phyloP scores from a whole-genome alignment of 2,329 filamentous ascomycete genomes.

The Penicillium sp. region DNA sequence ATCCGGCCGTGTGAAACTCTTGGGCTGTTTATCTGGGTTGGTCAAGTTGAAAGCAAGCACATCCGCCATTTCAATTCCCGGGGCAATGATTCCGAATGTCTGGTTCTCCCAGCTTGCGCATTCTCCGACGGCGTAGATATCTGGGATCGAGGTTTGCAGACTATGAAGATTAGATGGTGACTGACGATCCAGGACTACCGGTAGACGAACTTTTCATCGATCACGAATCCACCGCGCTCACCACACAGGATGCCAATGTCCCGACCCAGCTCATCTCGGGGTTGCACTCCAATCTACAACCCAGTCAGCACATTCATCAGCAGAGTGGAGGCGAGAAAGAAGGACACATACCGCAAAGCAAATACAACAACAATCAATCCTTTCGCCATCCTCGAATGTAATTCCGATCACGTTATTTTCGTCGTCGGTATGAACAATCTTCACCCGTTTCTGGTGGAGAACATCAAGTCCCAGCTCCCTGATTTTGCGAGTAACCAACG shows the following conservation, averaged over 20 bases:
- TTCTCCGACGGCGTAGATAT: slow-evolving; percentile 85
- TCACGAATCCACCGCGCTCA: slow-evolving; percentile 68
- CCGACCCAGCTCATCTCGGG: slow-evolving; percentile 73
- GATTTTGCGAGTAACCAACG: slow-evolving; percentile 79
- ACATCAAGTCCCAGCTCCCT: slow-evolving; percentile 75
- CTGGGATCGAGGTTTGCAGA: slow-evolving; percentile 66
- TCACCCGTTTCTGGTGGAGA: slow-evolving; percentile 71
- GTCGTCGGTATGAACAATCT: slow-evolving; percentile 65
- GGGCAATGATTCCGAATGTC: slow-evolving; percentile 84
- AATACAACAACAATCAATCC: slow-evolving; percentile 73
- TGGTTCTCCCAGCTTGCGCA: slow-evolving; percentile 87
- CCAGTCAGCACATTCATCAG: neutral
- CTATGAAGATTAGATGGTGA: slow-evolving; percentile 14
- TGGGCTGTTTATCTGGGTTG: slow-evolving; percentile 66
- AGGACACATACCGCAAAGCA: slow-evolving; percentile 66
- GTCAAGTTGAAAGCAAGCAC: slow-evolving; percentile 89
- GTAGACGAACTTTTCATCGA: slow-evolving; percentile 39
- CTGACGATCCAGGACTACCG: neutral
- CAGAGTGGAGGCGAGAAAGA: neutral
- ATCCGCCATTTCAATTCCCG: slow-evolving; percentile 89
- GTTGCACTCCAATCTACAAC: slow-evolving; percentile 68
- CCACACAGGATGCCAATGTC: slow-evolving; percentile 69
- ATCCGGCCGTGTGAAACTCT: slow-evolving; percentile 76
- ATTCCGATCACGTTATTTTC: slow-evolving; percentile 69
- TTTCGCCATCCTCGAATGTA: slow-evolving; percentile 75